Conservation (phyloP, 2,329 filamentous ascomycete species). For the Lasiodiplodia sp. region DNA sequence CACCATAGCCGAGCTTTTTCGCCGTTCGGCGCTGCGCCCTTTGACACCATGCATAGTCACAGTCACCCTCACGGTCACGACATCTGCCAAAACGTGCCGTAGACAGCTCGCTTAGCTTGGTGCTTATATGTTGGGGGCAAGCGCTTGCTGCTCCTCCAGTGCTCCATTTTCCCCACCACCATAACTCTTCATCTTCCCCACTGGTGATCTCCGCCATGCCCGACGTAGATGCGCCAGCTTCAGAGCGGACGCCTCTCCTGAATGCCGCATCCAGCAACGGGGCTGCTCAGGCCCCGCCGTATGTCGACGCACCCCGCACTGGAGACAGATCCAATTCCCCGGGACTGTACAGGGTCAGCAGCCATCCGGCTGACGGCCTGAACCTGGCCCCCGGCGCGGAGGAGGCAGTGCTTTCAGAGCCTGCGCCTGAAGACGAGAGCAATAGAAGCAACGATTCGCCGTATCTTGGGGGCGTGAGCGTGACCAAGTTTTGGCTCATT, state of each 20-base stretch:
- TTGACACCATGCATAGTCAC: background rate
- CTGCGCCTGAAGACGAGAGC: conserved; percentile 23
- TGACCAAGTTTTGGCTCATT: conserved; percentile 45
- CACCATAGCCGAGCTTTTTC: background rate
- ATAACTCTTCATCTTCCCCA: background rate
- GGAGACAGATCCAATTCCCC: background rate
- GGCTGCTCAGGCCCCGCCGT: background rate
- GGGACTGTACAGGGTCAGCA: conserved; percentile 19
- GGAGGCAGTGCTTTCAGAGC: conserved; percentile 23
- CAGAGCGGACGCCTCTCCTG: conserved; percentile 20
- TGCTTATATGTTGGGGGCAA: conserved; percentile 5
- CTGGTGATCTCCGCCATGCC: conserved; percentile 13
- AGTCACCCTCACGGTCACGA: conserved; percentile 1
- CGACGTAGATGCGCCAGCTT: conserved; percentile 14
- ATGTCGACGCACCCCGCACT: conserved; percentile 4
- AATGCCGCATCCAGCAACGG: conserved; percentile 6
- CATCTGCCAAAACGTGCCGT: background rate
- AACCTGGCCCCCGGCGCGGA: conserved; percentile 39
- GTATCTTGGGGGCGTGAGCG: conserved; percentile 43
- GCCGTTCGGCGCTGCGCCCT: conserved; percentile 12
- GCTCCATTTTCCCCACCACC: background rate
- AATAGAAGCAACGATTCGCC: conserved; percentile 37
- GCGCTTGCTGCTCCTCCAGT: background rate
- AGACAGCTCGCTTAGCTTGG: conserved; percentile 3
- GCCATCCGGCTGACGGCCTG: conserved; percentile 34